Evolutionary conservation across 2,329 filamentous ascomycete species (phyloP).

Genomic region (Claviceps sp.): DNA sequence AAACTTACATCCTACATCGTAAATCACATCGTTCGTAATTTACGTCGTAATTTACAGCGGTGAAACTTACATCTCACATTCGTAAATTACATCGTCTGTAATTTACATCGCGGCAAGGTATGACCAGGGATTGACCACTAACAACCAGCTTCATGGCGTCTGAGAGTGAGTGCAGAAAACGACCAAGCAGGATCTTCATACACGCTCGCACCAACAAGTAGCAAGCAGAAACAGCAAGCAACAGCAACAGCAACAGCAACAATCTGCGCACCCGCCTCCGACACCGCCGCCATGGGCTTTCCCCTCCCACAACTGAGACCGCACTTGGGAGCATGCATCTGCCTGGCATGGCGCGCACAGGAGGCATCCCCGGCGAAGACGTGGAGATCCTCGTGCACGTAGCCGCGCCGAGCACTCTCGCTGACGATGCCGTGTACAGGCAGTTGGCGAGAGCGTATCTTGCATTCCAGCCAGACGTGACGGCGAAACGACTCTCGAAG

Average conservation of each 20-base stretch:
- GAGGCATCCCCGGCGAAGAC: conserved; percentile 10
- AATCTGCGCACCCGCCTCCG: no score
- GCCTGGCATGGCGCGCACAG: conserved; percentile 12
- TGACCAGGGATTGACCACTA: no score
- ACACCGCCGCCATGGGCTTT: conserved; percentile 2
- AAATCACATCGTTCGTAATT: not conserved
- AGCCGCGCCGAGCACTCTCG: conserved; percentile 32
- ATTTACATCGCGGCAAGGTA: no score
- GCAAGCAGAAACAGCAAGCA: not conserved
- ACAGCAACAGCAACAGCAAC: not conserved
- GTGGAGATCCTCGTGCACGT: conserved; percentile 44
- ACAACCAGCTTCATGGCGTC: no score
- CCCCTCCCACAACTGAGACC: not conserved
- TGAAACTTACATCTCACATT: not conserved
- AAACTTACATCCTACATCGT: not conserved
- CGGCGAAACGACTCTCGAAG: not conserved
- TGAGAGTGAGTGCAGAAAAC: no score
- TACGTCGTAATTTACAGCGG: not conserved
- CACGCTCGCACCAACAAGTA: no score
- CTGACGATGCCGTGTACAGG: conserved; percentile 36
- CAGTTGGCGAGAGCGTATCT: conserved; percentile 37
- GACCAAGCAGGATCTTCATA: no score
- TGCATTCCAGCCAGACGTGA: conserved; percentile 22
- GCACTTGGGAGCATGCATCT: not conserved
- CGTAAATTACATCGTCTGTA: not conserved